Evolutionary conservation across 2,329 filamentous ascomycete genomes (phyloP).

Genomic region (Rhynchosporium agropyri): DNA sequence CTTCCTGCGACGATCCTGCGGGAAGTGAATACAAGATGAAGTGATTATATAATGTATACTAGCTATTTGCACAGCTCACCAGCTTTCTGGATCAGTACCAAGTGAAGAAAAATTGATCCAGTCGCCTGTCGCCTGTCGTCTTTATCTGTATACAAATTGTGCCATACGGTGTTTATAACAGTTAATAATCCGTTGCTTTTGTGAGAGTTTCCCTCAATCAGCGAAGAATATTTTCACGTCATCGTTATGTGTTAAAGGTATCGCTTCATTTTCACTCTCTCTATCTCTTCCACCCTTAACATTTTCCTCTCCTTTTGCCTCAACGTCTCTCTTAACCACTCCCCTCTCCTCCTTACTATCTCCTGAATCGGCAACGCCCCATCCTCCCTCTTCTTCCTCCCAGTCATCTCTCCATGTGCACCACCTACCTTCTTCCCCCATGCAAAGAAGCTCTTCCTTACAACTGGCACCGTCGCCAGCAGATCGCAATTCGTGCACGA

Average conservation of each 20-base stretch:
- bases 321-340: constrained; percentile 9
- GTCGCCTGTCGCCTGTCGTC: too few species aligned
- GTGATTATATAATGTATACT: too few species aligned
- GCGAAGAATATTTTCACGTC: neutral
- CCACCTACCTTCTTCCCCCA: neutral
- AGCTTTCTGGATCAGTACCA: neutral
- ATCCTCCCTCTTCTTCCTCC: neutral
- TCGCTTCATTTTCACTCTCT: neutral
- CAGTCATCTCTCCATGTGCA: neutral
- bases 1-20: too few species aligned
- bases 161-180: neutral
- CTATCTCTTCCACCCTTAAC: neutral
- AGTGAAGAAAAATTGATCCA: too few species aligned
- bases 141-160: too few species aligned
- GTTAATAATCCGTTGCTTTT: neutral
- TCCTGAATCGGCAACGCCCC: constrained; percentile 8
- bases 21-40: too few species aligned
- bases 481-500: neutral
- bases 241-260: neutral
- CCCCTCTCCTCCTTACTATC: constrained; percentile 11
- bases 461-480: neutral
- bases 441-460: neutral
- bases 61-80: too few species aligned
- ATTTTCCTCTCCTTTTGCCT: constrained; percentile 4
- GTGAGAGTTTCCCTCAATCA: neutral